Conservation (phyloP, 1,284 basidiomycete genomes). For the Testicularia cyperi region DNA sequence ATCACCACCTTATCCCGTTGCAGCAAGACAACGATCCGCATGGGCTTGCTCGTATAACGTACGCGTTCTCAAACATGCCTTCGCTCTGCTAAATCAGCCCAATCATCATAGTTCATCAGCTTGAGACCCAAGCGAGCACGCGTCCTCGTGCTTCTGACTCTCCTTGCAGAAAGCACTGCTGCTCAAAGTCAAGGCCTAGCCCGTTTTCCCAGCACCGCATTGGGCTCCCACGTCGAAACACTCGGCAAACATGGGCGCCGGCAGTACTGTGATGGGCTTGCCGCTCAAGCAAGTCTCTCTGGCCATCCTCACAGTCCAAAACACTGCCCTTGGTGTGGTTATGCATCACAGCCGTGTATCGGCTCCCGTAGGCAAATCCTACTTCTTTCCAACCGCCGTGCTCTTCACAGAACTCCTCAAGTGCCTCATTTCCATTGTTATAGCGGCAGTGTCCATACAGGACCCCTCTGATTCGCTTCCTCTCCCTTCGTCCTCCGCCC, state of each 20-base stretch:
- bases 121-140: no score
- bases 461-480: conserved; percentile 11
- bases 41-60: no score
- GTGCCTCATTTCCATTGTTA: conserved; percentile 76
- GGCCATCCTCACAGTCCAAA: conserved; percentile 88
- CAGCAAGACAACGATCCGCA: no score
- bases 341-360: conserved; percentile 71
- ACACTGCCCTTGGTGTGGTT: conserved; percentile 61
- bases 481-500: conserved; percentile 8
- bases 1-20: no score
- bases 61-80: no score
- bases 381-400: conserved; percentile 88
- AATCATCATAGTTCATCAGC: no score
- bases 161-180: no score
- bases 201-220: no score
- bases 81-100: no score
- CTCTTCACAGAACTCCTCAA: conserved; percentile 90
- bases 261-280: conserved; percentile 11
- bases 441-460: conserved; percentile 64
- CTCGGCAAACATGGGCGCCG: background rate
- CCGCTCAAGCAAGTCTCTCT: conserved; percentile 65
- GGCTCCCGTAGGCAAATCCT: conserved; percentile 70
- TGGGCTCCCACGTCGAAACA: no score
- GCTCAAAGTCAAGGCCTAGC: no score
- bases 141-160: no score